Conservation (phyloP, 495 filamentous ascomycete species). For the Xylaria telfairii region DNA sequence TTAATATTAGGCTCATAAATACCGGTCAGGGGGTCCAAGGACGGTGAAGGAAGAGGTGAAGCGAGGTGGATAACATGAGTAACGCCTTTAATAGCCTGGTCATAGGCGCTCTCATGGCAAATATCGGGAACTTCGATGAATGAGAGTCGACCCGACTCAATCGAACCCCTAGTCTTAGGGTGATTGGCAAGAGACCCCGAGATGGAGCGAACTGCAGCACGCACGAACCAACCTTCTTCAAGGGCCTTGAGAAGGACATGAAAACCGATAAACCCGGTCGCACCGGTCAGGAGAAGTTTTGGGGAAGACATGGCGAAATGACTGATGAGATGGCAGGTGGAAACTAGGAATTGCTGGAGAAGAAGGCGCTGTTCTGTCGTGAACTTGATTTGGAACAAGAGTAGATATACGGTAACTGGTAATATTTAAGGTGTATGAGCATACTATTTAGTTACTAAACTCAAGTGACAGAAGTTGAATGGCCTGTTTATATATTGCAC, state of each 20-base stretch:
- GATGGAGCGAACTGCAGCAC: conserved; percentile 41
- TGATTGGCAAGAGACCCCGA: conserved; percentile 37
- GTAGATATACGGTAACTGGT: not conserved
- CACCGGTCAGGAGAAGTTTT: conserved; percentile 44
- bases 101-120: conserved; percentile 46
- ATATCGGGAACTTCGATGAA: conserved; percentile 54
- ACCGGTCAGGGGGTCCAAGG: conserved; percentile 26
- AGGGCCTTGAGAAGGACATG: conserved; percentile 38
- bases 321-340: not conserved
- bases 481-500: no score
- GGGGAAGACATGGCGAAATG: not conserved
- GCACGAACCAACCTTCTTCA: conserved; percentile 44
- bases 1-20: conserved; percentile 41
- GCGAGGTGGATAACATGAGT: conserved; percentile 57
- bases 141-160: conserved; percentile 34
- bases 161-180: conserved; percentile 32
- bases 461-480: no score
- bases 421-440: no score
- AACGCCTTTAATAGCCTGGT: conserved; percentile 51
- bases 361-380: not conserved
- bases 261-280: conserved; percentile 45
- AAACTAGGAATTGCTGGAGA: not conserved
- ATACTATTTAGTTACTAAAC: no score
- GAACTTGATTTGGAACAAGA: not conserved
- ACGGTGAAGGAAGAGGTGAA: conserved; percentile 42